Conservation (phyloP, 2,329 filamentous ascomycete species). For the Stachybotrys elegans region DNA sequence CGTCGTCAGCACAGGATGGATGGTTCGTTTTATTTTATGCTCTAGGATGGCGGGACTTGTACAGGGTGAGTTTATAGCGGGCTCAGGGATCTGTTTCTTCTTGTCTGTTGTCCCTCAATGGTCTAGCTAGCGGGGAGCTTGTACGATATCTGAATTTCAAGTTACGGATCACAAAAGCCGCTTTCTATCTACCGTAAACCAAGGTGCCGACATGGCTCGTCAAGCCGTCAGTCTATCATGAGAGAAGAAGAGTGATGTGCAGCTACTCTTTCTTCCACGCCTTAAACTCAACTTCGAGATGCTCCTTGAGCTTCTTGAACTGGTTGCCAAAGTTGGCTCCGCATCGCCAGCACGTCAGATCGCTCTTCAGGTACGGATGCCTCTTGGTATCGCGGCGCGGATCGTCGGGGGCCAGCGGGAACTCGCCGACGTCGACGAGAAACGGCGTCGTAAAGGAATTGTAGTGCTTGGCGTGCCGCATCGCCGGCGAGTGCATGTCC, state of each 20-base stretch:
- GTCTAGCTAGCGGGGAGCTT: no score
- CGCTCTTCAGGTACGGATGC: slow-evolving; percentile 55
- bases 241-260: no score
- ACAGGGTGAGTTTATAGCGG: no score
- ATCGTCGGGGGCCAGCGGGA: slow-evolving; percentile 68
- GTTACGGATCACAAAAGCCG: no score
- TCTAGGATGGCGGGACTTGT: no score
- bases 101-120: no score
- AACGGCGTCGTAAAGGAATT: slow-evolving; percentile 87
- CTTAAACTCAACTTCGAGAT: slow-evolving; percentile 71
- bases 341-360: slow-evolving; percentile 84
- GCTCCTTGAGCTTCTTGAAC: slow-evolving; percentile 69
- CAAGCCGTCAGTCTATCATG: no score
- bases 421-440: slow-evolving; percentile 71
- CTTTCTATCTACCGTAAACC: neutral
- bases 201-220: no score
- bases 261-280: slow-evolving; percentile 67
- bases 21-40: no score
- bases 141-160: no score
- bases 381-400: slow-evolving; percentile 51
- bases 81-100: no score
- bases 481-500: slow-evolving; percentile 66
- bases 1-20: no score
- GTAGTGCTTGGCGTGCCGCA: slow-evolving; percentile 86
- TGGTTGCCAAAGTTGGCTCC: slow-evolving; percentile 65